phyloP scores from a whole-genome alignment of 2,329 filamentous ascomycete genomes.

The Blastomyces percursus region DNA sequence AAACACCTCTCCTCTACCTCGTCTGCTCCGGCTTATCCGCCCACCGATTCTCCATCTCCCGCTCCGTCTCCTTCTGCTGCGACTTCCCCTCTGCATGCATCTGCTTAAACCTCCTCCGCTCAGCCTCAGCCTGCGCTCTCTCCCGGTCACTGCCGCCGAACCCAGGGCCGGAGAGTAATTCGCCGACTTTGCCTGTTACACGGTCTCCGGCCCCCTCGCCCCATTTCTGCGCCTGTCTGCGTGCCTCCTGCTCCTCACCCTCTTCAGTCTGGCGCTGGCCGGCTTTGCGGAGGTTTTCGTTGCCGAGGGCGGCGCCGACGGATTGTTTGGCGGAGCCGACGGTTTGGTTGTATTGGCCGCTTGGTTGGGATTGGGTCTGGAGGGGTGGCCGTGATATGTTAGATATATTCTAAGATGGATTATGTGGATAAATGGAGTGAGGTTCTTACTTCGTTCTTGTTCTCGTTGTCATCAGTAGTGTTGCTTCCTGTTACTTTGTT shows the following conservation, averaged over 20 bases:
- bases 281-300: slow-evolving; percentile 60
- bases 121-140: slow-evolving; percentile 34
- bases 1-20: neutral
- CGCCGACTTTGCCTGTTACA: slow-evolving; percentile 60
- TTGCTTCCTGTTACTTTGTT: slow-evolving; percentile 2
- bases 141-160: slow-evolving; percentile 59
- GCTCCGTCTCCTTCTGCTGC: slow-evolving; percentile 69
- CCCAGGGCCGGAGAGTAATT: slow-evolving; percentile 50
- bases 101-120: slow-evolving; percentile 45
- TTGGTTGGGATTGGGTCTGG: slow-evolving; percentile 21
- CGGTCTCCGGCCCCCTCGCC: slow-evolving; percentile 56
- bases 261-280: slow-evolving; percentile 69
- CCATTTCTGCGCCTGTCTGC: slow-evolving; percentile 68
- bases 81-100: slow-evolving; percentile 77
- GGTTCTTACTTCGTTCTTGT: slow-evolving; percentile 4
- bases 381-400: neutral
- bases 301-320: slow-evolving; percentile 63
- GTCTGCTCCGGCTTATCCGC: slow-evolving; percentile 4
- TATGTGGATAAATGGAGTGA: neutral
- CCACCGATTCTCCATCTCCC: slow-evolving; percentile 58
- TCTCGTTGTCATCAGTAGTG: slow-evolving; percentile 15
- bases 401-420: neutral
- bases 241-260: slow-evolving; percentile 71
- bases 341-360: slow-evolving; percentile 79
- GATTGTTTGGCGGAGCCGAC: slow-evolving; percentile 76